These are phyloP conservation scores for Phytopythium helicoides DNA, from an alignment of 352 stramenopile species.

Conservation along the genomic window DNA sequence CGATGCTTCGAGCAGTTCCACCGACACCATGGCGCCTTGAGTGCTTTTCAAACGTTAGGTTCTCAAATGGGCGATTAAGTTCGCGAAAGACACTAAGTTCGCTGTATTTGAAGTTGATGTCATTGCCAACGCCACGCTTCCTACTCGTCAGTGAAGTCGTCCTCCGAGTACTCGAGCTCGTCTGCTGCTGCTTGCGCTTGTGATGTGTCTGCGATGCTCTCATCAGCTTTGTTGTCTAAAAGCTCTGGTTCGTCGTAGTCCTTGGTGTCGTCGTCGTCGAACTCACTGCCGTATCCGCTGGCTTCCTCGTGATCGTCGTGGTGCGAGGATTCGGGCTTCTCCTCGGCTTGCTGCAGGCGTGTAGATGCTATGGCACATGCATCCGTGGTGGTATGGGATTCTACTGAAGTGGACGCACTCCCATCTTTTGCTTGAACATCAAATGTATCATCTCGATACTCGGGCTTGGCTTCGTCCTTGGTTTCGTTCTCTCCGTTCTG, in stretches of 20 bases:
- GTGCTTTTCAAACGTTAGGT: not conserved
- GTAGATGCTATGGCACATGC: too few species aligned
- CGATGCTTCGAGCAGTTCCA: not conserved
- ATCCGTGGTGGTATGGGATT: too few species aligned
- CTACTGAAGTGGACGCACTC: too few species aligned
- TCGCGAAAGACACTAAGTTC: too few species aligned
- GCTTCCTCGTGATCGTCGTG: slow-evolving; percentile 6
- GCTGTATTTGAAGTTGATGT: too few species aligned
- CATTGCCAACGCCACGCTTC: too few species aligned
- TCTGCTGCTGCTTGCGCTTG: slow-evolving; percentile 11
- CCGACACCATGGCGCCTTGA: not conserved
- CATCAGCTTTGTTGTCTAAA: not conserved
- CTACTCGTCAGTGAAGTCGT: slow-evolving; percentile 35
- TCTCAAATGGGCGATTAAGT: too few species aligned
- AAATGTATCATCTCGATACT: slow-evolving; percentile 8
- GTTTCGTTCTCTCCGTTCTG: too few species aligned
- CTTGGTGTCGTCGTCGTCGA: slow-evolving; percentile 28
- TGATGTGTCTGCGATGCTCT: too few species aligned
- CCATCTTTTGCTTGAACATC: slow-evolving; percentile 5
- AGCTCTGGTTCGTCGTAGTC: slow-evolving; percentile 13
- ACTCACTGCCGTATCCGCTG: slow-evolving; percentile 35
- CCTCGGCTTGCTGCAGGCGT: slow-evolving; percentile 1
- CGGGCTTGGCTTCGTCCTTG: too few species aligned
- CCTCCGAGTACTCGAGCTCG: slow-evolving; percentile 32
- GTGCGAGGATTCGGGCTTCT: not conserved